Percentiles rank a stretch among this genome's conserved stretches.
Conservation (phyloP, 2,329 filamentous ascomycete genomes). For the Drechslerella dactyloides region DNA sequence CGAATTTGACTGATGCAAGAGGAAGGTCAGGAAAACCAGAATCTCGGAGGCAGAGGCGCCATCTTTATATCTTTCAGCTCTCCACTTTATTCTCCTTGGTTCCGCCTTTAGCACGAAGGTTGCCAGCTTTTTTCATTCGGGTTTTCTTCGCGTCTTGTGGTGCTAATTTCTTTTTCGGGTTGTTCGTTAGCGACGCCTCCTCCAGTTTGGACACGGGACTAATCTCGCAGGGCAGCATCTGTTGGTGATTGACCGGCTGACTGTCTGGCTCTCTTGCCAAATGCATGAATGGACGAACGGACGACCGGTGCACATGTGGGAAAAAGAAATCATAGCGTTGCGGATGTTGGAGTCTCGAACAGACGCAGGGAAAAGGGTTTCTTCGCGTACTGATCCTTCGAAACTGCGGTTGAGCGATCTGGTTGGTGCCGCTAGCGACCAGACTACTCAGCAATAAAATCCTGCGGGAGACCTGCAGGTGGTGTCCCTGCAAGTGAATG, state of each 20-base stretch:
- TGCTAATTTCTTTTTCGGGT: slow-evolving; percentile 6
- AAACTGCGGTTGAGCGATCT: slow-evolving; percentile 26
- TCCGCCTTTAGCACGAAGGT: slow-evolving; percentile 21
- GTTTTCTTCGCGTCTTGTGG: slow-evolving; percentile 5
- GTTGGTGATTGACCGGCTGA: slow-evolving; percentile 3
- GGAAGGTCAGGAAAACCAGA: slow-evolving; percentile 29
- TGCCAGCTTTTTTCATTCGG: slow-evolving; percentile 15
- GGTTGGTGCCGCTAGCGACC: slow-evolving; percentile 46
- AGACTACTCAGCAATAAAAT: slow-evolving; percentile 19
- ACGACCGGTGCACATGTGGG: neutral
- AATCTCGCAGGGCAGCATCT: slow-evolving; percentile 39
- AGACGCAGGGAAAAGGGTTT: slow-evolving; percentile 20
- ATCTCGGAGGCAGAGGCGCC: slow-evolving; percentile 31
- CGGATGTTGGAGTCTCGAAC: slow-evolving; percentile 13
- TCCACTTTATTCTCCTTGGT: slow-evolving; percentile 22
- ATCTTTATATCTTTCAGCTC: slow-evolving; percentile 39
- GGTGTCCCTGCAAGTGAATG: neutral
- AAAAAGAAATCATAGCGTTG: slow-evolving; percentile 30
- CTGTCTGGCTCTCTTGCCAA: slow-evolving; percentile 1
- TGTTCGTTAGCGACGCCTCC: neutral
- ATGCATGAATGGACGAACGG: neutral
- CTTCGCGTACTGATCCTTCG: slow-evolving; percentile 34
- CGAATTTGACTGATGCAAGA: slow-evolving; percentile 16
- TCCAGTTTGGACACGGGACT: slow-evolving; percentile 42
- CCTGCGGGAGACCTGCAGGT: slow-evolving; percentile 16